Percentiles rank a stretch among this genome's conserved stretches.
phyloP scores from a whole-genome alignment of 345 rosid species.

The Excoecaria agallocha region DNA sequence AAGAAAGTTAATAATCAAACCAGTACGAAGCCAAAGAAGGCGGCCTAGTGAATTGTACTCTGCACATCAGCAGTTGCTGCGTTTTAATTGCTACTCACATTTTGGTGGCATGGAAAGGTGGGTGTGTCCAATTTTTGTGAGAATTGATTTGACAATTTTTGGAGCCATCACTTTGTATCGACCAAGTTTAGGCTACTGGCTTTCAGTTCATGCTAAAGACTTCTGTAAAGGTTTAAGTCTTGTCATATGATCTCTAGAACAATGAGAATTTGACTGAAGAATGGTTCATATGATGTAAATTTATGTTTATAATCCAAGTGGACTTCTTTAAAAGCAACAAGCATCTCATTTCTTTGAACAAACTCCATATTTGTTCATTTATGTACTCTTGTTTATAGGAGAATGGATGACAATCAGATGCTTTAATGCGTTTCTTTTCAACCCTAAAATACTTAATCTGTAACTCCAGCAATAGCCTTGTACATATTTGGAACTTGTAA shows the following conservation, averaged over 20 bases:
- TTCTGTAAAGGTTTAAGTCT: neutral
- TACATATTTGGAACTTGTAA: neutral
- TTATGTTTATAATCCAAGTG: neutral
- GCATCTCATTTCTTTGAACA: too few relatives aligned
- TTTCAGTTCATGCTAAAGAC: neutral
- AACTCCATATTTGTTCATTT: too few relatives aligned
- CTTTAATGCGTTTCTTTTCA: neutral
- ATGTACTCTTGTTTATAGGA: neutral
- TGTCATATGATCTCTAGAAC: neutral
- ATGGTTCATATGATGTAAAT: neutral
- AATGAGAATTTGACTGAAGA: neutral
- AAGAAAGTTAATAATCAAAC: conserved; percentile 30
- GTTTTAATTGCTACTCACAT: neutral
- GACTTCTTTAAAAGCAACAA: too few relatives aligned
- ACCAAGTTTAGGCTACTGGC: neutral
- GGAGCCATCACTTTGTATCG: too few relatives aligned
- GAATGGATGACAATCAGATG: too few relatives aligned
- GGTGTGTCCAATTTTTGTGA: conserved; percentile 15
- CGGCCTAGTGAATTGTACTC: conserved; percentile 34
- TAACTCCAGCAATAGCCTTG: neutral
- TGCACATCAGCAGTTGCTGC: neutral
- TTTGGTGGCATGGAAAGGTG: conserved; percentile 23
- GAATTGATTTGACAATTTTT: neutral
- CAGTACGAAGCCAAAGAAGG: conserved; percentile 46
- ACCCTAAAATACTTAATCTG: neutral